Base-by-base conservation (phyloP, 805 yeast species). In the Starmerella asiatica region DNA sequence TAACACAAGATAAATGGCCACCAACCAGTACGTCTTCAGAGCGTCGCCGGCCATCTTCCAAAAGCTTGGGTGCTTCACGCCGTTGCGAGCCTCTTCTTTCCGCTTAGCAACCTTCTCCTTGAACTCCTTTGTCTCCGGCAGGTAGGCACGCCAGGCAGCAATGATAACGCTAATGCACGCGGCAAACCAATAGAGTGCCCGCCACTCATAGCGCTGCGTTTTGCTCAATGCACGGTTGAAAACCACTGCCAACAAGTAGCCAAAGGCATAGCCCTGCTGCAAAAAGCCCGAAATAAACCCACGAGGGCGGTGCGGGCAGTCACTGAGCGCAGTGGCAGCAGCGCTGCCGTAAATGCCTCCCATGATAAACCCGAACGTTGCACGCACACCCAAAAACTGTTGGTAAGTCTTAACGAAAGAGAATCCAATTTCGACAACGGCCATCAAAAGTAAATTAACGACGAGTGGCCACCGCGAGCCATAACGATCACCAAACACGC, bases 231-330 rank as follows among this genome's bases (percentile, higher is more conserved):
- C 84, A 45, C 83, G 65, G 53, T 63, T 70, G 60, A 78, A 78
- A n/a, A 73, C 60, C 23, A 73, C 77, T 1, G 75, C 80, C 20
- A 76, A 61, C 38, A 78, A 65, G 51, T 75, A 76, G 12, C 85
- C 86, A 46, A 77, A 64, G 9, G 79, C 77, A 48, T 78, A 83
- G 45, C 93, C 93, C 56, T 81, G 79, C 59, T 82, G 93, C 55
- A 83, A 71, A 31, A 80, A 57, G 36, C 85, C 85, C 15, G 77
- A 70, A 21, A 79, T 55, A 33, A 75, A 58, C 29, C 80, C 79
- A 50, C 79, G 67, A 12, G 82, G 73, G 21, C 58, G 62, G 2
- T 55, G 55, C 1, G 83, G 83, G 36, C 74, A 67, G 51, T 76
- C 79, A 48, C 76, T 81, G 24, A 79, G 63, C 6, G 84, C 75